Base-by-base conservation (phyloP, 2,329 filamentous ascomycete genomes). In the Fonsecaea monophora region DNA sequence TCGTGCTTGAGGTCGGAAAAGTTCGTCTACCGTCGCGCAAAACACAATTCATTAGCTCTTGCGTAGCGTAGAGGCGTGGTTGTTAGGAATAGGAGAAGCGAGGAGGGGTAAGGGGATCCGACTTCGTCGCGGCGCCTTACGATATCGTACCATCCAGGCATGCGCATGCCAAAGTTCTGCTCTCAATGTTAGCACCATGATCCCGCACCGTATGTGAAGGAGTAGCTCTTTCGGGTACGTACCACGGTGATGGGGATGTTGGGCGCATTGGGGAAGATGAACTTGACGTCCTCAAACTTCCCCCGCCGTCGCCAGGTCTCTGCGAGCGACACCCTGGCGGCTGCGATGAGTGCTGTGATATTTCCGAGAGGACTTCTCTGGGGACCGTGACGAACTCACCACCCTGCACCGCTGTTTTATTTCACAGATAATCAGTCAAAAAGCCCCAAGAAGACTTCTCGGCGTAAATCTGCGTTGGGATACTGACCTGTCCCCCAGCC, bases 241-340 rank as follows among this genome's bases (percentile, higher is more conserved):
- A 92, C 90, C 74, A 89, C 83, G n/a, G 92, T 94, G 76, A 97
- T 92, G 37, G 93, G 92, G 62, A 96, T 95, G 42, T 80, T 81
- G 4, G 94, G 93, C 34, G 95, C 95, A 81, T 97, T 92, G 15
- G 95, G 95, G 78, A 99, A 90, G 75, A 99, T 87, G 79, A 98
- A 98, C 76, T 94, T 91, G 77, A 97, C 92, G 80, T 97, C 91
- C 65, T 93, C 87, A 70, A 98, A 92, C 75, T 90, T 89, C 78
- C 88, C 86, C 60, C 91, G 86, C 38, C 89, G 85, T 63, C 92
- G 89, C 90, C 91, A 97, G 79, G 94, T 92, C 82, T 96, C 90
- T 37, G 95, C 92, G 21, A 95, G 86, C 65, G 87, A 88, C 53
- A 90, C 86, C 87, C 88, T 84, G 58, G 30, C 30, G 30, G 18